Evolutionary conservation across 257 asterid genomes (phyloP).

Genomic region (Solanum rostratum): DNA sequence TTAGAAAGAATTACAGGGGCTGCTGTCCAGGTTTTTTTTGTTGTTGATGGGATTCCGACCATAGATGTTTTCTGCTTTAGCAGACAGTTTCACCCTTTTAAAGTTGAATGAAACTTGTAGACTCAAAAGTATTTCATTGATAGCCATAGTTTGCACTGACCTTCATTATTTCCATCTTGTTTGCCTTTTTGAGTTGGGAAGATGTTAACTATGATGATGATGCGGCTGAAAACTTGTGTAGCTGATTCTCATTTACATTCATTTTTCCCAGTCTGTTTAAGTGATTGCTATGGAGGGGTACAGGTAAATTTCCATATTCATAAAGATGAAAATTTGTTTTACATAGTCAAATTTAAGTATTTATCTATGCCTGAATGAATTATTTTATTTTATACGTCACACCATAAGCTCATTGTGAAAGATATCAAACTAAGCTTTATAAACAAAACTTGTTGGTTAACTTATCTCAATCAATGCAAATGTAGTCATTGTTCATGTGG

Average conservation of each 20-base stretch:
- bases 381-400: no score
- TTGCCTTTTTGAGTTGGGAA: slow-evolving; percentile 11
- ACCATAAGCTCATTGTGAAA: no score
- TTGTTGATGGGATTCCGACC: slow-evolving; percentile 17
- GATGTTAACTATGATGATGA: slow-evolving; percentile 14
- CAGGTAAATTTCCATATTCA: not conserved
- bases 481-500: no score
- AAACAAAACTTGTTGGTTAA: no score
- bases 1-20: slow-evolving; percentile 18
- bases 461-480: no score
- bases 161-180: slow-evolving; percentile 1
- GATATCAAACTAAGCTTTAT: no score
- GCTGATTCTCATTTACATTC: not conserved
- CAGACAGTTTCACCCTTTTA: not conserved
- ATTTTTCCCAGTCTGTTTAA: not conserved
- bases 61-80: slow-evolving; percentile 5
- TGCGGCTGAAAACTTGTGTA: slow-evolving; percentile 12
- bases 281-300: not conserved
- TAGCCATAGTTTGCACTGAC: slow-evolving; percentile 4
- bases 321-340: not conserved
- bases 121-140: not conserved
- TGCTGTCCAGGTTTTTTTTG: slow-evolving; percentile 14
- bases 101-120: not conserved
- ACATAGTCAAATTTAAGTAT: not conserved
- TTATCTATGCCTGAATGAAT: not conserved